phyloP scores from a whole-genome alignment of 352 stramenopile genomes.

The Phytopythium aichiense region DNA sequence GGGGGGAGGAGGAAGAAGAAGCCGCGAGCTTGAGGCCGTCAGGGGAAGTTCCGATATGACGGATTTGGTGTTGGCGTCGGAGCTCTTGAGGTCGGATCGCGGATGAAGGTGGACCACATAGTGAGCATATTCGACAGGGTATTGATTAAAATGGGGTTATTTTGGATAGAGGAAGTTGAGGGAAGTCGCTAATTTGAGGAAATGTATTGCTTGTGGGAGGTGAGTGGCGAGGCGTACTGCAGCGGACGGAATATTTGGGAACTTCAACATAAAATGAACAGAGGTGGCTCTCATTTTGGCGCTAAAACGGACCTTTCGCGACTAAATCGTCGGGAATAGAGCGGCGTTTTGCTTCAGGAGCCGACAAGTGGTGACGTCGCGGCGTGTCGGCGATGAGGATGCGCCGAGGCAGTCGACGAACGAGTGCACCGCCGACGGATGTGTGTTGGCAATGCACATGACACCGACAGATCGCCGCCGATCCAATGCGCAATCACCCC shows the following conservation, averaged over 20 bases:
- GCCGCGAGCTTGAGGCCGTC: not conserved
- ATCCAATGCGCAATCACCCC: not conserved
- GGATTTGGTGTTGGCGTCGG: not conserved
- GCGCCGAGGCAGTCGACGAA: slow-evolving; percentile 1
- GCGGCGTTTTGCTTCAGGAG: not conserved
- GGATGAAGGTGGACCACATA: not conserved
- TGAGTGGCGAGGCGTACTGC: not conserved
- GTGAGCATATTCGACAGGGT: not conserved
- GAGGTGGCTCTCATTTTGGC: not conserved
- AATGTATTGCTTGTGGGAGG: not conserved
- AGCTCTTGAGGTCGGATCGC: not conserved
- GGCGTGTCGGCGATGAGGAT: not conserved
- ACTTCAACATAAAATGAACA: slow-evolving; percentile 11
- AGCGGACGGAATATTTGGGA: slow-evolving; percentile 4
- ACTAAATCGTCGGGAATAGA: not conserved
- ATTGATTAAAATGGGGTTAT: not conserved
- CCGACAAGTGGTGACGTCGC: not conserved
- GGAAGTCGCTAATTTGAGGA: not conserved
- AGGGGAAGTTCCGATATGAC: slow-evolving; percentile 7
- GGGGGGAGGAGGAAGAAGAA: slow-evolving; percentile 15
- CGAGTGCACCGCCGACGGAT: not conserved
- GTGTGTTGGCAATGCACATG: not conserved
- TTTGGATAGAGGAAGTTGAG: not conserved
- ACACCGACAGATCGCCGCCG: not conserved
- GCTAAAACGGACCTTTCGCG: not conserved